Evolutionary conservation across 495 filamentous ascomycete species (phyloP).

Genomic region (Hypomontagnella submonticulosa): DNA sequence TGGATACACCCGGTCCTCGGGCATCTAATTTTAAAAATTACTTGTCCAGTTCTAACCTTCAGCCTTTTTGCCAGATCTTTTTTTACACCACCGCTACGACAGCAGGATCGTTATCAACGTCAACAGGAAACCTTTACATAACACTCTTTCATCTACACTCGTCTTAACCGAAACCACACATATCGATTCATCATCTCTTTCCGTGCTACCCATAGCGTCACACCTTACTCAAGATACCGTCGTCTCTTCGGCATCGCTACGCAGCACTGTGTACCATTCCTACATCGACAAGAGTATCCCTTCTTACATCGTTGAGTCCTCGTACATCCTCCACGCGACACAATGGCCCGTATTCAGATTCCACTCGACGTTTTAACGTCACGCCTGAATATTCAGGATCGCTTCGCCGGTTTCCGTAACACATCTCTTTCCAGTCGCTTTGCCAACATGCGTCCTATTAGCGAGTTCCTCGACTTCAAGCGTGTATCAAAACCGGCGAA

Average conservation of each 20-base stretch:
- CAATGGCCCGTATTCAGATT: constrained; percentile 90
- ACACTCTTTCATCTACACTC: constrained; percentile 12
- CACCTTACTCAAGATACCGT: neutral
- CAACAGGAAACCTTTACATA: constrained; percentile 8
- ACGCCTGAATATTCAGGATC: constrained; percentile 78
- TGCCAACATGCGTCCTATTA: constrained; percentile 88
- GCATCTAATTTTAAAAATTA: constrained; percentile 43
- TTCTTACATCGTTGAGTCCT: constrained; percentile 8
- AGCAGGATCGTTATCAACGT: constrained; percentile 1
- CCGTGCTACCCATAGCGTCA: constrained; percentile 4
- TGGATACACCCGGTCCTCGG: constrained; percentile 23
- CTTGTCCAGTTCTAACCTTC: constrained; percentile 29
- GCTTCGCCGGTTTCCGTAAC: constrained; percentile 79
- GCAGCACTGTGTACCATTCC: neutral
- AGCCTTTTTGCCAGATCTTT: constrained; percentile 34
- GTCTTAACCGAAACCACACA: constrained; percentile 7
- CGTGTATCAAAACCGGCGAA: constrained; percentile 91
- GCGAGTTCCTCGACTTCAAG: constrained; percentile 96
- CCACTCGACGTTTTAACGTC: constrained; percentile 92
- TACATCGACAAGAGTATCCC: neutral
- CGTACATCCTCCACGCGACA: constrained; percentile 27
- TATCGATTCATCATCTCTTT: neutral
- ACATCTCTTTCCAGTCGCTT: constrained; percentile 83
- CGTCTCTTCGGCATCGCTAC: too few species aligned
- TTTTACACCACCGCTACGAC: constrained; percentile 18